Evolutionary conservation across 768 basidiomycete species (phyloP).

Genomic region (Boletellus sp.): DNA sequence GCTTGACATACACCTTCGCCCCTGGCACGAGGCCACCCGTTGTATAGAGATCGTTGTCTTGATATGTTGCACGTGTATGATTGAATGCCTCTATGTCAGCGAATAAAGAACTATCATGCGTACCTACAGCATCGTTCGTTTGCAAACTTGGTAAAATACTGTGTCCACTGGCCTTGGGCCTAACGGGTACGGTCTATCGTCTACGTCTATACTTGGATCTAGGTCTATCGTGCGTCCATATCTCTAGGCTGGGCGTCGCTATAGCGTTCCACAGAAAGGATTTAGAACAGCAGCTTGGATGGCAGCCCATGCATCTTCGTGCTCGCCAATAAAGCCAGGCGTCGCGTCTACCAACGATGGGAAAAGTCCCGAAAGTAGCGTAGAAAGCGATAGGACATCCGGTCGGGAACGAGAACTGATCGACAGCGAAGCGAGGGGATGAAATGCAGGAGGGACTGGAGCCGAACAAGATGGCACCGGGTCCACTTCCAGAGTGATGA

Average conservation of each 20-base stretch:
- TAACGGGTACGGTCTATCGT: not conserved
- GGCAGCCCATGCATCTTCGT: constrained; percentile 30
- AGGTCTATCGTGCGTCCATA: constrained; percentile 2
- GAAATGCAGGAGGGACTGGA: not conserved
- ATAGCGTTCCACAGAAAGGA: not conserved
- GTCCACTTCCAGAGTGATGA: constrained; percentile 15
- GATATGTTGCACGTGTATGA: constrained; percentile 13
- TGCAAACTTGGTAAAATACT: no score
- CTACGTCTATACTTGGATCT: not conserved
- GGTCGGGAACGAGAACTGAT: constrained; percentile 32
- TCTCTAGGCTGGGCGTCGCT: not conserved
- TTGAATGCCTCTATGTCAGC: constrained; percentile 3
- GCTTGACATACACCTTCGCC: constrained; percentile 80
- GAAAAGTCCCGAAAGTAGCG: constrained; percentile 35
- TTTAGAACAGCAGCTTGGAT: constrained; percentile 11
- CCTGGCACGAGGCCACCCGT: constrained; percentile 77
- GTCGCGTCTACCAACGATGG: constrained; percentile 37
- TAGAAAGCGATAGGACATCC: constrained; percentile 26
- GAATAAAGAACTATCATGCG: not conserved
- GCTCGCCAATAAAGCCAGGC: constrained; percentile 29
- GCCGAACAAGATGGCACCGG: not conserved
- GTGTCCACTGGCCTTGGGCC: not conserved
- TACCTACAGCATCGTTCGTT: not conserved
- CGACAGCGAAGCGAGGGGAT: constrained; percentile 33
- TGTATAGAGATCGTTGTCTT: constrained; percentile 38